A percentile compares a stretch with the other conserved stretches of the same genome.
These are phyloP conservation scores for Candida patagonica DNA, from an alignment of 805 yeast species.

Conservation along the genomic window DNA sequence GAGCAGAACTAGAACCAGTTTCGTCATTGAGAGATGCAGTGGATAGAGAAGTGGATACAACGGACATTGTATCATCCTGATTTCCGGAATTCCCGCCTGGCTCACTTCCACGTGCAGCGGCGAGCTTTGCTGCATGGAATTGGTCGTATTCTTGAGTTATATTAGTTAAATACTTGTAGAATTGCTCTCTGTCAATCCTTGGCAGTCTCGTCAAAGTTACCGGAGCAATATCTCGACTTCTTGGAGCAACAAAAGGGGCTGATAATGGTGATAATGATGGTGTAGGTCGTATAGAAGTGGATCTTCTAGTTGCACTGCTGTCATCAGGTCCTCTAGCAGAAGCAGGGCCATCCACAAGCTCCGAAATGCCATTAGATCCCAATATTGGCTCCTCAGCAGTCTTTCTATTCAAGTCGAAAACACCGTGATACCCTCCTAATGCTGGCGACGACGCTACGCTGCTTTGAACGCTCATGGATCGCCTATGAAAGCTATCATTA, in stretches of 20 bases:
- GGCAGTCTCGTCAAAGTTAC: constrained; percentile 51
- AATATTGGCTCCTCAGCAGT: constrained; percentile 41
- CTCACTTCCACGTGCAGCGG: background rate
- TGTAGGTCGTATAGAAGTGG: background rate
- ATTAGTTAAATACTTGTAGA: constrained; percentile 36
- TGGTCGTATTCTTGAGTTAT: constrained; percentile 37
- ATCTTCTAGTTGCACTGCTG: constrained; percentile 21
- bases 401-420: constrained; percentile 32
- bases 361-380: constrained; percentile 71
- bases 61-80: constrained; percentile 13
- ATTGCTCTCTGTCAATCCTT: constrained; percentile 34
- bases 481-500: constrained; percentile 2
- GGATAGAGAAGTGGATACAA: constrained; percentile 10
- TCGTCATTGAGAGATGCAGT: constrained; percentile 4
- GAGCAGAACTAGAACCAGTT: background rate
- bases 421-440: constrained; percentile 4
- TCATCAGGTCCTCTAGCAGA: constrained; percentile 5
- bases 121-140: constrained; percentile 10
- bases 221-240: constrained; percentile 76
- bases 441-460: constrained; percentile 3
- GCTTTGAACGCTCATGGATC: constrained; percentile 3
- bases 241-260: constrained; percentile 41
- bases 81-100: too few relatives aligned
- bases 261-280: constrained; percentile 1
- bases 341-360: constrained; percentile 45